These are phyloP conservation scores for Larix sibirica DNA, from an alignment of 83 land plant species.

Conservation along the genomic window DNA sequence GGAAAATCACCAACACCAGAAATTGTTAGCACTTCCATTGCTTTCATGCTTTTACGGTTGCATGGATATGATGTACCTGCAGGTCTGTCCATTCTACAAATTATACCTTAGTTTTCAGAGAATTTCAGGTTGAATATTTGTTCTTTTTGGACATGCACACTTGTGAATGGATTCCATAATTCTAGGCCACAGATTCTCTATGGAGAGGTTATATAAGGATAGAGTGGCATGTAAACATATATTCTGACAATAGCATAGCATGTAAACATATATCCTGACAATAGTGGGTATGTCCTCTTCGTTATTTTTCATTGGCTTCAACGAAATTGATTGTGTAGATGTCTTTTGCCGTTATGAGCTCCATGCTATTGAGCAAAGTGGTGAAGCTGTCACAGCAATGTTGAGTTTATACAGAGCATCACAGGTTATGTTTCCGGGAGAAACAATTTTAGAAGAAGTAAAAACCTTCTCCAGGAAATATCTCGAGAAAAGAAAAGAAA, in stretches of 20 bases:
- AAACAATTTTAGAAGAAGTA: conserved; percentile 35
- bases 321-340: not conserved
- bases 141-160: not conserved
- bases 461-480: conserved; percentile 35
- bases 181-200: not conserved
- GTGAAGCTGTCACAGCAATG: conserved; percentile 24
- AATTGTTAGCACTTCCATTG: conserved; percentile 59
- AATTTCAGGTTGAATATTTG: not conserved
- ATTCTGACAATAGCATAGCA: not conserved
- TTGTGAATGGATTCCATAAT: not conserved
- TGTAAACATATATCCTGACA: not conserved
- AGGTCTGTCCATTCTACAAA: conserved; percentile 30
- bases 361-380: not conserved
- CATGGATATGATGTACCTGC: conserved; percentile 73
- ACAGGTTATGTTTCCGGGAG: conserved; percentile 47
- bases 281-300: not conserved
- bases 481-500: conserved; percentile 25
- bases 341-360: not conserved
- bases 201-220: not conserved
- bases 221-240: not conserved
- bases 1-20: conserved; percentile 25
- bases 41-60: conserved; percentile 62
- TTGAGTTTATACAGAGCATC: conserved; percentile 67
- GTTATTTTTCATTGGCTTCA: not conserved
- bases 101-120: not conserved